Base-by-base conservation (phyloP, 352 stramenopile genomes). In the Pythium myriotylum region DNA sequence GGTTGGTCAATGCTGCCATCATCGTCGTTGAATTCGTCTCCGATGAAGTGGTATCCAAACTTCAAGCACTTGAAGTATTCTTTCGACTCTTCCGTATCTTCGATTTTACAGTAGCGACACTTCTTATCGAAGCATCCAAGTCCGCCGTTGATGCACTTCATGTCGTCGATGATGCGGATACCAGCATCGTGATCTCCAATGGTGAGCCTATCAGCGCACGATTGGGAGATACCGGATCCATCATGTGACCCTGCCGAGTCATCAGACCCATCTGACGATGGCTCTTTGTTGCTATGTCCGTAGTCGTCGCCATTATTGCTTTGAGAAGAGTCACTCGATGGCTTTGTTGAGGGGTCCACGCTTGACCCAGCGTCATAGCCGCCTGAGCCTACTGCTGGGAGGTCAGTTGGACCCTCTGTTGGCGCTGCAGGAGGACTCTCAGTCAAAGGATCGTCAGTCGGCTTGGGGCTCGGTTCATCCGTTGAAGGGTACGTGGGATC, bases 161-260 rank as follows among this genome's bases (percentile, higher is more conserved):
- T 3, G 37, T 76, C 68, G 7, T 46, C 56, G 27, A 68, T 27
- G 16, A 65, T 23, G 8, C 20, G 27, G 24, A 76, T 59, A 14
- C 68, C 68, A 32, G 50, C 68, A 9, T 39, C 39, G 17, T 17
- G 24, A 27, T 76, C 59, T 19, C 59, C 64, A 4, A 37, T 32
- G 0, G 64, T 64, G 9, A 59, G 39, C 40, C 50, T 59, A 9
- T 19, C 26, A 7, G 22, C 40, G 20, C 33, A 66, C 32, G 37
- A 14, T n/a, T n/a, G n/a, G n/a, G n/a, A n/a, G n/a, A n/a, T n/a
- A n/a, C n/a, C n/a, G n/a, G n/a, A n/a, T n/a, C n/a, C n/a, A n/a
- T n/a, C n/a, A n/a, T n/a, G n/a, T n/a, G n/a, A n/a, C n/a, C n/a
- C n/a, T n/a, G n/a, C n/a, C n/a, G n/a, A n/a, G n/a, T n/a, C n/a